These are phyloP conservation scores for Didymellaceae sp. DNA, from an alignment of 2,329 filamentous ascomycete genomes.

Conservation along the genomic window DNA sequence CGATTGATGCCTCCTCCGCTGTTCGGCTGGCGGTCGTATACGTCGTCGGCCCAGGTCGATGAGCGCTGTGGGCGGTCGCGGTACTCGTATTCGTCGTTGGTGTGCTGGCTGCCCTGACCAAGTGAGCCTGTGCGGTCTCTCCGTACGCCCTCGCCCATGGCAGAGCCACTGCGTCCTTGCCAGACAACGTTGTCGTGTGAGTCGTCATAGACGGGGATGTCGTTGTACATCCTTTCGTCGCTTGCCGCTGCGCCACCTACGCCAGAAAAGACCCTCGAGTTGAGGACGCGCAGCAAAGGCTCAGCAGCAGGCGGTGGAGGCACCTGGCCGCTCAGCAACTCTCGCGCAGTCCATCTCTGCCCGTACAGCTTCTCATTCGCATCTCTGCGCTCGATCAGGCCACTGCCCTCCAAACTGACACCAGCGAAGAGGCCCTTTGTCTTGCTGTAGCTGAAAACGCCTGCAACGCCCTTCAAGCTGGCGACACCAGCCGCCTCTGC, in stretches of 20 bases:
- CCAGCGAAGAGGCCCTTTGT: slow-evolving; percentile 97
- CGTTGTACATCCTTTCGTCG: slow-evolving; percentile 85
- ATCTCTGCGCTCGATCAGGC: slow-evolving; percentile 91
- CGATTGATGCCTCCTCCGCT: slow-evolving; percentile 48
- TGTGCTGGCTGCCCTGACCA: slow-evolving; percentile 39
- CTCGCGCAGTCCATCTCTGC: slow-evolving; percentile 76
- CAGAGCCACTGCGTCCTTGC: slow-evolving; percentile 75
- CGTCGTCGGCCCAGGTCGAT: slow-evolving; percentile 76
- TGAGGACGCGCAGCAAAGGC: slow-evolving; percentile 83
- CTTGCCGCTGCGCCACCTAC: slow-evolving; percentile 52
- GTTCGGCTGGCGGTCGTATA: slow-evolving; percentile 67
- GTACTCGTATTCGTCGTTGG: slow-evolving; percentile 56
- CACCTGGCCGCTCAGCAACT: slow-evolving; percentile 81
- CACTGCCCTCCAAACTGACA: slow-evolving; percentile 90
- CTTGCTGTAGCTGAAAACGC: slow-evolving; percentile 96
- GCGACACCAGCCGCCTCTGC: slow-evolving; percentile 95
- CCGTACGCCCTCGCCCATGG: slow-evolving; percentile 70
- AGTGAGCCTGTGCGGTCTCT: slow-evolving; percentile 54
- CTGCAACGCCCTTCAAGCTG: slow-evolving; percentile 85
- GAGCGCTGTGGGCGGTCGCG: slow-evolving; percentile 67
- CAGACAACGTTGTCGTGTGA: slow-evolving; percentile 82
- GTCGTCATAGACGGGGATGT: slow-evolving; percentile 87
- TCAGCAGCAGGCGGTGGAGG: slow-evolving; percentile 81
- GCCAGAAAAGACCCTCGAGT: slow-evolving; percentile 83
- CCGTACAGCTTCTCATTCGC: slow-evolving; percentile 97